phyloP scores from a whole-genome alignment of 345 rosid species.

The Syzygium grande region DNA sequence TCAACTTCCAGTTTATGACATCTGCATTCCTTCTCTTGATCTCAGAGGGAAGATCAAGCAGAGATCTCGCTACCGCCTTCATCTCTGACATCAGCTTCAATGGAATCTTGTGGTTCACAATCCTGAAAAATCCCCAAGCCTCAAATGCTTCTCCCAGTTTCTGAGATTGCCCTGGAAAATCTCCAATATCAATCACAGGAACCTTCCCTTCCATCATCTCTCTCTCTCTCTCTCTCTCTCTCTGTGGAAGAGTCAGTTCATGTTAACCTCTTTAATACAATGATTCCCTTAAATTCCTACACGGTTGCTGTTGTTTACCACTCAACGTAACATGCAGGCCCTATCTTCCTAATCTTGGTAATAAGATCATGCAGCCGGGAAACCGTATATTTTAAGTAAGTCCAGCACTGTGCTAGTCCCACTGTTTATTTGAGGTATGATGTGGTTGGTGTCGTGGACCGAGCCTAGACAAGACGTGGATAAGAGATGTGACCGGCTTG shows the following conservation, averaged over 20 bases:
- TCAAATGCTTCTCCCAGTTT: slow-evolving; percentile 51
- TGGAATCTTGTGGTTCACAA: slow-evolving; percentile 50
- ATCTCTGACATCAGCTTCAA: slow-evolving; percentile 20
- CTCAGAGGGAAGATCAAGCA: slow-evolving; percentile 44
- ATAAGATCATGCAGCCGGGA: background rate
- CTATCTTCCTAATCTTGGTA: background rate
- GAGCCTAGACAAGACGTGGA: background rate
- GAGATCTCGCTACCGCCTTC: slow-evolving; percentile 46
- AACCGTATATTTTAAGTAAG: background rate
- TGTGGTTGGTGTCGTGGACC: background rate
- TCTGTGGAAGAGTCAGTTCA: background rate
- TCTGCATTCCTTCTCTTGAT: background rate
- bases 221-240: background rate
- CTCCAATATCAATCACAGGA: slow-evolving; percentile 41
- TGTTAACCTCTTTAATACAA: background rate
- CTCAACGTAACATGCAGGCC: background rate
- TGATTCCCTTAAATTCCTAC: background rate
- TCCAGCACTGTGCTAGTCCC: background rate
- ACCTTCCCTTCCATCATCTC: background rate
- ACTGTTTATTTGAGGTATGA: background rate
- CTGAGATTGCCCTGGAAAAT: slow-evolving; percentile 22
- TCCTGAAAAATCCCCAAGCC: slow-evolving; percentile 73
- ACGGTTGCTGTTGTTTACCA: background rate
- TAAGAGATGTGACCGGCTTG: background rate
- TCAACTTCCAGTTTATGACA: background rate